Conservation (phyloP, 352 stramenopile species). For the Phytophthora lateralis region DNA sequence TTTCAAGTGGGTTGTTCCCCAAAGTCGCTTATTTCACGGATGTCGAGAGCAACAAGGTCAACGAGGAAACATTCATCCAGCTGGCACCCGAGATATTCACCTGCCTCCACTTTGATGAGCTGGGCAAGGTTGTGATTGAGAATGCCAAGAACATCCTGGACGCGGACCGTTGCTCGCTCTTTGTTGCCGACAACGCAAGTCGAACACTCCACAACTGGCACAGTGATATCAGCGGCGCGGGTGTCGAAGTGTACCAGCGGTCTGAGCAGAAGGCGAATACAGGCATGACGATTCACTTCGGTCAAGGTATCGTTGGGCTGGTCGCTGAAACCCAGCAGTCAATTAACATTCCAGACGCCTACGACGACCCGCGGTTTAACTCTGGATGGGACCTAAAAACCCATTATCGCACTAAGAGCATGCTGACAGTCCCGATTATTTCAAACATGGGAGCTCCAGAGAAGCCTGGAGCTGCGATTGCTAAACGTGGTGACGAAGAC, state of each 20-base stretch:
- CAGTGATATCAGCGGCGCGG: conserved; percentile 69
- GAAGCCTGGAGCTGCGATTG: neutral
- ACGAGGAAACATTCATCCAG: conserved; percentile 79
- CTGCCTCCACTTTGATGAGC: conserved; percentile 77
- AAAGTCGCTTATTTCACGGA: conserved; percentile 83
- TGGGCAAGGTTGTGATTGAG: conserved; percentile 79
- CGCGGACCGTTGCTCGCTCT: conserved; percentile 75
- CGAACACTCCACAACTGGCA: conserved; percentile 76
- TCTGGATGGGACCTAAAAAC: conserved; percentile 81
- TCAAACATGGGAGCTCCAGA: conserved; percentile 41
- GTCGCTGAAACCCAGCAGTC: conserved; percentile 64
- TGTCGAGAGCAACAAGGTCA: conserved; percentile 82
- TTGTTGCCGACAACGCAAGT: conserved; percentile 60
- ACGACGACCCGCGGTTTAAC: conserved; percentile 80
- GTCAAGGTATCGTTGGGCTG: conserved; percentile 73
- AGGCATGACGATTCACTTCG: conserved; percentile 73
- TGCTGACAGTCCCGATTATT: conserved; percentile 75
- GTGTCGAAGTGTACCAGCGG: conserved; percentile 55
- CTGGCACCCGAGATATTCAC: conserved; percentile 81
- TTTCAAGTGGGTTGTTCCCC: conserved; percentile 62
- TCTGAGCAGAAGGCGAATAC: conserved; percentile 28
- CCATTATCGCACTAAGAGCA: conserved; percentile 83
- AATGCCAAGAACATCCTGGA: conserved; percentile 80
- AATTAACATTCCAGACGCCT: conserved; percentile 80
- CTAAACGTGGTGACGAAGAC: neutral